A percentile compares a stretch with the other conserved stretches of the same genome.
Conservation (phyloP, 257 asterid species). For the Scutellaria minor region DNA sequence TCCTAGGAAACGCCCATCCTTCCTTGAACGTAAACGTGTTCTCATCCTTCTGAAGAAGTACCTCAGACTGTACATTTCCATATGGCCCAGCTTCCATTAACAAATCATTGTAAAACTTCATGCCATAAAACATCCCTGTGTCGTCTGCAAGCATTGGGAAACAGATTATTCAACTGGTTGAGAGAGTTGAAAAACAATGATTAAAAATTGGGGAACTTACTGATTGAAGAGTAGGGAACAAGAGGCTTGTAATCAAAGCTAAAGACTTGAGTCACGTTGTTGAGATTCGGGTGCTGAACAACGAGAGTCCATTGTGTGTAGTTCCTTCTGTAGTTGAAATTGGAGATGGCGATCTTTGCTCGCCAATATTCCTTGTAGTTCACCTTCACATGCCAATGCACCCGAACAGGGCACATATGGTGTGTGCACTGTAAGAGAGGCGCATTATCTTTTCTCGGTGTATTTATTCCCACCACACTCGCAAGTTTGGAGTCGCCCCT, state of each 20-base stretch:
- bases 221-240: constrained; percentile 70
- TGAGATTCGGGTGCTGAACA: constrained; percentile 92
- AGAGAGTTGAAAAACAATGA: background rate
- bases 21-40: constrained; percentile 69
- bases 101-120: constrained; percentile 85
- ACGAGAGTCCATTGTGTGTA: constrained; percentile 86
- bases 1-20: constrained; percentile 96
- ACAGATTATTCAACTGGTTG: background rate
- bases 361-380: constrained; percentile 91
- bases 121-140: constrained; percentile 91
- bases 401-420: constrained; percentile 92
- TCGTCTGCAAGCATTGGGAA: constrained; percentile 61
- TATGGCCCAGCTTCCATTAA: constrained; percentile 81
- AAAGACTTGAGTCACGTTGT: constrained; percentile 86
- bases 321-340: constrained; percentile 78
- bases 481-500: constrained; percentile 81
- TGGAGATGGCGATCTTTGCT: constrained; percentile 74
- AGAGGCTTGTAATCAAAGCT: constrained; percentile 95
- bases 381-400: constrained; percentile 89
- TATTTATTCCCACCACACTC: constrained; percentile 70
- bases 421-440: constrained; percentile 84
- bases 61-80: constrained; percentile 87
- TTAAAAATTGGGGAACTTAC: constrained; percentile 51
- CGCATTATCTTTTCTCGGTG: constrained; percentile 71
- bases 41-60: constrained; percentile 73